Percentiles rank a stretch among this genome's conserved stretches.
Evolutionary conservation across 1,284 basidiomycete genomes (phyloP).

Genomic region (Microbotryomycetes sp.): DNA sequence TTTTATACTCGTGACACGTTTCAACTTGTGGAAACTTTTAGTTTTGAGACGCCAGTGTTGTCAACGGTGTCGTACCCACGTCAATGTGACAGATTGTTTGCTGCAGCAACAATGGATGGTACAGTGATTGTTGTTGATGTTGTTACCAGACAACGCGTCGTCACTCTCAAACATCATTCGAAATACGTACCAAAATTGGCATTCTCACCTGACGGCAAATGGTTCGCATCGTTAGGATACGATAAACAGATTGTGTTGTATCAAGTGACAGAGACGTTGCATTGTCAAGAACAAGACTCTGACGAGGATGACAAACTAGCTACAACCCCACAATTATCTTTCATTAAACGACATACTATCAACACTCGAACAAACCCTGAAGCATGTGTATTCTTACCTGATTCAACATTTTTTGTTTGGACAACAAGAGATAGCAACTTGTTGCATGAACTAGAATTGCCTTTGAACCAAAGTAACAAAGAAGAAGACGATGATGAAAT

Average conservation of each 20-base stretch:
- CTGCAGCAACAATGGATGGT: conserved; percentile 35
- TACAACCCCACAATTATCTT: background rate
- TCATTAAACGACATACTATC: conserved; percentile 8
- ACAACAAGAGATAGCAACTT: conserved; percentile 33
- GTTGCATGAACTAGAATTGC: conserved; percentile 31
- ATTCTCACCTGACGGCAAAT: conserved; percentile 1
- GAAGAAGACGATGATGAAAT: background rate
- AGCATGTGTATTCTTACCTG: conserved; percentile 32
- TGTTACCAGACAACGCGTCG: conserved; percentile 17
- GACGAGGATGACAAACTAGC: conserved; percentile 25
- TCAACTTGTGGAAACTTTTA: conserved; percentile 29
- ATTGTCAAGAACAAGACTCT: conserved; percentile 8
- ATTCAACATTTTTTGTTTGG: conserved; percentile 28
- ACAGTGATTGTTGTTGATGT: conserved; percentile 27
- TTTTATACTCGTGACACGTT: conserved; percentile 15
- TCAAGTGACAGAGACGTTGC: conserved; percentile 4
- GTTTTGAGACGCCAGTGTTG: conserved; percentile 27
- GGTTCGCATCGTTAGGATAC: conserved; percentile 34
- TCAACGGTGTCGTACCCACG: conserved; percentile 23
- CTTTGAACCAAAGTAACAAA: background rate
- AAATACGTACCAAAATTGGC: conserved; percentile 4
- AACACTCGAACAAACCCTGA: conserved; percentile 29
- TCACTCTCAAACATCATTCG: conserved; percentile 23
- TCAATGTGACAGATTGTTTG: conserved; percentile 15
- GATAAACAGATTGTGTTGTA: conserved; percentile 34